Evolutionary conservation across 2,329 filamentous ascomycete species (phyloP).

Genomic region (Aschersonia sp.): DNA sequence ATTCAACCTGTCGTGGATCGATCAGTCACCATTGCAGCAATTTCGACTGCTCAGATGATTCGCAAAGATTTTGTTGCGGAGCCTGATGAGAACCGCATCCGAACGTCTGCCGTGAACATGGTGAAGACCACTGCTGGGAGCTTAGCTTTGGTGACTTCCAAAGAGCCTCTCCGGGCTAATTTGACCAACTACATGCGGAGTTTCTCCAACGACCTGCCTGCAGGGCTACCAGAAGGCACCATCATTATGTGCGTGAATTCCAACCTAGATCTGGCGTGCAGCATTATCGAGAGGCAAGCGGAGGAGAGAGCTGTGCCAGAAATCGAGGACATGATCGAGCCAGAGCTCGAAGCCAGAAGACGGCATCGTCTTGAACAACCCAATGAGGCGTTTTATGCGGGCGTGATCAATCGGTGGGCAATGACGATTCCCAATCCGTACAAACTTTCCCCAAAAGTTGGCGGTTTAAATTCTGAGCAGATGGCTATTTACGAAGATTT

Average conservation of each 20-base stretch:
- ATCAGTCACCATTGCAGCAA: slow-evolving; percentile 94
- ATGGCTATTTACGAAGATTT: slow-evolving; percentile 97
- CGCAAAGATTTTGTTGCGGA: slow-evolving; percentile 95
- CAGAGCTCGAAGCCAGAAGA: slow-evolving; percentile 63
- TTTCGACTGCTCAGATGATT: slow-evolving; percentile 89
- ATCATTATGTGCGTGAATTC: slow-evolving; percentile 99
- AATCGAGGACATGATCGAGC: slow-evolving; percentile 85
- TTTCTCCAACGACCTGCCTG: slow-evolving; percentile 53
- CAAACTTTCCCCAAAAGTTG: slow-evolving; percentile 56
- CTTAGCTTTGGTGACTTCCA: slow-evolving; percentile 92
- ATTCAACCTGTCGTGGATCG: slow-evolving; percentile 95
- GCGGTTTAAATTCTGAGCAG: slow-evolving; percentile 77
- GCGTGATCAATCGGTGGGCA: slow-evolving; percentile 75
- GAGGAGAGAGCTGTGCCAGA: slow-evolving; percentile 87
- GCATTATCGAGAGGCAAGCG: slow-evolving; percentile 87
- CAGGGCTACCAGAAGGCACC: slow-evolving; percentile 80
- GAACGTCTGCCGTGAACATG: slow-evolving; percentile 80
- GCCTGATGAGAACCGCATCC: slow-evolving; percentile 73
- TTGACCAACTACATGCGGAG: slow-evolving; percentile 91
- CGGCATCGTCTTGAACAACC: slow-evolving; percentile 62
- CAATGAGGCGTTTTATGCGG: slow-evolving; percentile 74
- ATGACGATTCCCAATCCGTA: slow-evolving; percentile 90
- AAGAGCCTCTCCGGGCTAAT: slow-evolving; percentile 89
- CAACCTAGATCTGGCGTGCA: slow-evolving; percentile 86
- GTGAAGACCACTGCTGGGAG: slow-evolving; percentile 90